Base-by-base conservation (phyloP, 306 rosid genomes). In the Ormosia semicastrata region DNA sequence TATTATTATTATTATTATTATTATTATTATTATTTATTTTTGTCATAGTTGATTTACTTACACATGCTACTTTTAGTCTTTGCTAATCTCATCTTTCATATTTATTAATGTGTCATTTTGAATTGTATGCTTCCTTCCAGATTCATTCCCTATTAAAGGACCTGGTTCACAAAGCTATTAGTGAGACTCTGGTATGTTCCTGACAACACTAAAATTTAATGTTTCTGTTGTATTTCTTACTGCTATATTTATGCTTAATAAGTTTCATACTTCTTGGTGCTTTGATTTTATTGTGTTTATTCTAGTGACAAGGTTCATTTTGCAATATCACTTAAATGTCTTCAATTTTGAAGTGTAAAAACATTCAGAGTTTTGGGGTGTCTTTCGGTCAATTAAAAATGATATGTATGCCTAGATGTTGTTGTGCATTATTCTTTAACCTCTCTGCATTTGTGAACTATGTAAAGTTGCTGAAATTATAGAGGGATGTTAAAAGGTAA, bases 101-200 rank as follows among this genome's bases (percentile, higher is more conserved):
- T 71, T 82, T 33, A 32, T 52, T 66, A 64, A 78, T 15, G 63
- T 68, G 14, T 66, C 46, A 7, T 75, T 71, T 76, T 74, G 53
- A 71, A 75, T 56, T 84, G 86, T 54, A 37, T 76, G 44, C 79
- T 73, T 24, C 24, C 24, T 24, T 79, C 60, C 92, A 95, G 98
- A 97, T 93, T 75, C 98, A 95, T 82, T 36, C 88, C 62, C 47
- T 93, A 81, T 84, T 93, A 83, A 95, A 95, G 87, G 97, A 93
- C 84, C 85, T 95, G 40, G 88, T 93, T 88, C 98, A 93, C 94
- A 95, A 88, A 89, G 88, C 97, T 85, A 76, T 93, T 79, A 79
- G 73, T 66, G 98, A 95, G 89, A 95, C 98, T 77, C 37, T 88
- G 81, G 98, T 95, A 90, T 77, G 93, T 88, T 78, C 75, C 52